Conservation (phyloP, 1,139 yeast species). For the Taiozyma onychis region DNA sequence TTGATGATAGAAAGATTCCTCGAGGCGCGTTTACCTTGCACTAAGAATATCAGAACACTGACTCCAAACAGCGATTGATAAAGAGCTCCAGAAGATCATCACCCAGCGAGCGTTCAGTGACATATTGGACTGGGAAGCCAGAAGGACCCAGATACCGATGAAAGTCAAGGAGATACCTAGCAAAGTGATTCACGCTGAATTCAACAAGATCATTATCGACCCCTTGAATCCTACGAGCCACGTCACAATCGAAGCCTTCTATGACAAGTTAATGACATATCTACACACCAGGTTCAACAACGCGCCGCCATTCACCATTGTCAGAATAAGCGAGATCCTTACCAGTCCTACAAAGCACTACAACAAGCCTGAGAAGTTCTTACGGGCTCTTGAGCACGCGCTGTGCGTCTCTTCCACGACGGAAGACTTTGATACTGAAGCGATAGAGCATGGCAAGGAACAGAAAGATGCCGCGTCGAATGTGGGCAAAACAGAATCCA, state of each 20-base stretch:
- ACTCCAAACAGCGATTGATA: background rate
- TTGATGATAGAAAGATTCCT: too few relatives aligned
- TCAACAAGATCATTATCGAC: constrained; percentile 2
- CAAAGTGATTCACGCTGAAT: constrained; percentile 1
- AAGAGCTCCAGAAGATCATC: background rate
- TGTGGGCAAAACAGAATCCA: background rate
- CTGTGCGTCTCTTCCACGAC: constrained; percentile 29
- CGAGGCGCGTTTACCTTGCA: too few relatives aligned
- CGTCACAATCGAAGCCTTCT: constrained; percentile 20
- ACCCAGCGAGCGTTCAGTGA: background rate
- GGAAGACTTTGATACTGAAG: constrained; percentile 22
- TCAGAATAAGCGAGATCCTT: constrained; percentile 50
- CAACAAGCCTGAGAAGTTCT: constrained; percentile 30
- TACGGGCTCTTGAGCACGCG: constrained; percentile 31
- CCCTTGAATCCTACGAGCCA: constrained; percentile 6
- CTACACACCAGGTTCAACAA: constrained; percentile 28
- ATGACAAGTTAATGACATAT: constrained; percentile 19
- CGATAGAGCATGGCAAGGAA: background rate
- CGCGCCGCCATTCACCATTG: constrained; percentile 54
- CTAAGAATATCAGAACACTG: background rate
- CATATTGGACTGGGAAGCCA: constrained; percentile 4
- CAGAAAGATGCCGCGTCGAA: background rate
- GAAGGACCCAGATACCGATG: constrained; percentile 1
- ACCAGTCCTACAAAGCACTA: constrained; percentile 36
- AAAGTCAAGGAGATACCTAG: constrained; percentile 5